Conservation (phyloP, 1,139 yeast species). For the Williopsis jadinii region DNA sequence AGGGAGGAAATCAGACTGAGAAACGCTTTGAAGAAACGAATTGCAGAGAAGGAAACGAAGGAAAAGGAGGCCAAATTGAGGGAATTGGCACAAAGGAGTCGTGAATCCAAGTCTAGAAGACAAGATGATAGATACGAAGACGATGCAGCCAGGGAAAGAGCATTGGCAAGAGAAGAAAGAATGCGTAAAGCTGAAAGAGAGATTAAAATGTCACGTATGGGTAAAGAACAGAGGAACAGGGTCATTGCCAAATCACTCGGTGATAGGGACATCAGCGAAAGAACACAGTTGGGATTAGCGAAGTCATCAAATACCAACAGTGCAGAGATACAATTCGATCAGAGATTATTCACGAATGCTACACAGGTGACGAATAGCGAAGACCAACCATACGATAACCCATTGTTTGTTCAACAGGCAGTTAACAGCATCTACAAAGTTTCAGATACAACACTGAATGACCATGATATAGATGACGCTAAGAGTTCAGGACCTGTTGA, state of each 20-base stretch:
- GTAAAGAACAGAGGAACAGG: constrained; percentile 37
- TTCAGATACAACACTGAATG: constrained; percentile 5
- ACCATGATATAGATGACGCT: constrained; percentile 13
- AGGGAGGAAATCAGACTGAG: constrained; percentile 61
- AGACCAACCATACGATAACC: constrained; percentile 48
- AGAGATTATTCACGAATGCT: constrained; percentile 43
- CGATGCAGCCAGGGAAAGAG: constrained; percentile 29
- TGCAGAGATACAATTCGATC: constrained; percentile 43
- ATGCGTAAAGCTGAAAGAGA: constrained; percentile 40
- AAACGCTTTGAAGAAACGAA: constrained; percentile 46
- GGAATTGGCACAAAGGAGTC: constrained; percentile 51
- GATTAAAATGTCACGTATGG: constrained; percentile 35
- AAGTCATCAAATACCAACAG: constrained; percentile 26
- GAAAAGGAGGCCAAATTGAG: constrained; percentile 56
- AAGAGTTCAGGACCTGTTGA: constrained; percentile 43
- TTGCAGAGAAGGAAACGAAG: constrained; percentile 47
- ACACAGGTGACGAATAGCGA: constrained; percentile 35
- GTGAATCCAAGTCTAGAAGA: constrained; percentile 26
- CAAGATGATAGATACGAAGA: constrained; percentile 7
- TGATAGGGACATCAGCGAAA: constrained; percentile 47
- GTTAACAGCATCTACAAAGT: constrained; percentile 43
- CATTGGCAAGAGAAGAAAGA: constrained; percentile 36
- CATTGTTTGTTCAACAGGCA: constrained; percentile 48
- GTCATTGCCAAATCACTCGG: constrained; percentile 34
- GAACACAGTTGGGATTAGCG: constrained; percentile 46